Base-by-base conservation (phyloP, 148 eudicot species). In the Chenopodium quinoa region DNA sequence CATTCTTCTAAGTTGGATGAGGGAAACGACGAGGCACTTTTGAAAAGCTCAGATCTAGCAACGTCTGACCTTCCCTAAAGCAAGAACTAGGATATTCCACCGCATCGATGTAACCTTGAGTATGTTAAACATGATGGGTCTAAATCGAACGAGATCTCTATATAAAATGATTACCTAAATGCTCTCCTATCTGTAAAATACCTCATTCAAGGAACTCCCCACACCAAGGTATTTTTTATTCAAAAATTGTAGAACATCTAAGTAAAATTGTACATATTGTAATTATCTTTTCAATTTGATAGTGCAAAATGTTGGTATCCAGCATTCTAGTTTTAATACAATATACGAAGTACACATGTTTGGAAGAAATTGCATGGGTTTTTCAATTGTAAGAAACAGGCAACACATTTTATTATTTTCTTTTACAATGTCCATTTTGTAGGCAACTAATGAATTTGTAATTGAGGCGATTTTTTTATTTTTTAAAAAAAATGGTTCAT, bases 1-100 rank as follows among this genome's bases (percentile, higher is more conserved):
- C 69, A 71, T 4, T 82, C 77, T 60, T 77, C 81, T 66, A 72
- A 13, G 78, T 80, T 81, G 37, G 85, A 87, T 4, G 86, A 81
- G 40, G 81, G 69, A 14, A 77, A 73, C 86, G 80, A 90, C 84
- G 91, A 89, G 82, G 86, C 91, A 13, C 86, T 91, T 20, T 71
- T 93, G 77, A 75, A 82, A 76, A 73, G 83, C 65, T 75, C 91
- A 13, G 81, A 86, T 52, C 74, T 78, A 44, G 68, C 78, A 32
- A 46, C 67, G 31, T 78, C 83, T 48, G 90, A 87, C 19, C 60
- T 67, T 79, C 88, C 88, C 71, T 90, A 71, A 83, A 71, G 67
- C 44, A 14, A 13, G 22, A 8, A 20, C 72, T 68, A 22, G 37
- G 72, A 68, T n/a, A 11, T 13, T 56, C 17, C 20, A 1, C 4